These are phyloP conservation scores for Kodamaea sp. DNA, from an alignment of 1,139 yeast species.

Conservation along the genomic window DNA sequence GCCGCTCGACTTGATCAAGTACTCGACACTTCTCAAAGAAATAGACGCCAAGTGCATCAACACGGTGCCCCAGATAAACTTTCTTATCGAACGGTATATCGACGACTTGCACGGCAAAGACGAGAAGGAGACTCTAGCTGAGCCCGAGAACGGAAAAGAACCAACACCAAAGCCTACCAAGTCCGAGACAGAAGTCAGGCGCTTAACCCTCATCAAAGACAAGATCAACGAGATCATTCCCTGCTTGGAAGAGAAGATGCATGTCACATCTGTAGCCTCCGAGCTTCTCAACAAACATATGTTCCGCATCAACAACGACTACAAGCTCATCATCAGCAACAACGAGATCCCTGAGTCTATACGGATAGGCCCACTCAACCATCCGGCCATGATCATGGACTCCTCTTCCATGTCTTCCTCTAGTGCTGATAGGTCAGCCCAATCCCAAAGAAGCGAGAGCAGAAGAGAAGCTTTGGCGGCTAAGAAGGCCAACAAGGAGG, in stretches of 20 bases:
- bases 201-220: slow-evolving; percentile 40
- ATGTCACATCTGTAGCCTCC: slow-evolving; percentile 88
- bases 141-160: neutral
- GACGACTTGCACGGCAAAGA: slow-evolving; percentile 34
- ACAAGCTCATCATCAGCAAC: slow-evolving; percentile 64
- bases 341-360: slow-evolving; percentile 72
- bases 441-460: slow-evolving; percentile 74
- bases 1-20: slow-evolving; percentile 80
- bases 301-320: slow-evolving; percentile 76
- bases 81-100: slow-evolving; percentile 58
- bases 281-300: slow-evolving; percentile 74
- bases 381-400: slow-evolving; percentile 81
- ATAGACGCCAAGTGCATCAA: slow-evolving; percentile 92
- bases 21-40: slow-evolving; percentile 85
- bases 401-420: slow-evolving; percentile 40
- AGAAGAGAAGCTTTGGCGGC: slow-evolving; percentile 94
- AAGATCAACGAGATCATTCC: slow-evolving; percentile 77
- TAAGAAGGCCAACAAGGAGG: slow-evolving; percentile 55
- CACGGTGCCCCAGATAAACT: slow-evolving; percentile 66
- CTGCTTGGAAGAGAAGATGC: slow-evolving; percentile 95
- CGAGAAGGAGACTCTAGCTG: neutral
- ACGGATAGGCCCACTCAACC: slow-evolving; percentile 74
- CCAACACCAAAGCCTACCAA: slow-evolving; percentile 2
- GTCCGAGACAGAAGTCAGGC: slow-evolving; percentile 10
- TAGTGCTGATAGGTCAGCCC: slow-evolving; percentile 54